Evolutionary conservation across 805 yeast species (phyloP).

Genomic region (Kodamaea restingae): DNA sequence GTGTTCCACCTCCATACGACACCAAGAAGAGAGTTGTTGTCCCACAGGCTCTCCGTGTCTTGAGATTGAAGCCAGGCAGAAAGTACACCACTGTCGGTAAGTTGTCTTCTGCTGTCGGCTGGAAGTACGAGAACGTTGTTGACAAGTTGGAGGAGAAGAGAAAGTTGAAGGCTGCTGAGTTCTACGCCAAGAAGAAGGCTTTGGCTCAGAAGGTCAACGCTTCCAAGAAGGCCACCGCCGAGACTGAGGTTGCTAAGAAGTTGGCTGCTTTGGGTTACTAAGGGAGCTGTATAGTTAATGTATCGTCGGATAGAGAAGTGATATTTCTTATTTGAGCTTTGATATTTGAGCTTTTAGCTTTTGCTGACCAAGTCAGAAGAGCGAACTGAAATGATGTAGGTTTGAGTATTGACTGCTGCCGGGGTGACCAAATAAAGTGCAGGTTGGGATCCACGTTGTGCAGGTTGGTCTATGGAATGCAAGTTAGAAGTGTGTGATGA

Average conservation of each 20-base stretch:
- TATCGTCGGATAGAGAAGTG: neutral
- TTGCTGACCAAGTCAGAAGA: neutral
- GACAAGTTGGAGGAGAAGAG: conserved; percentile 98
- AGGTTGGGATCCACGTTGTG: too few species aligned
- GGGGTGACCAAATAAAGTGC: too few species aligned
- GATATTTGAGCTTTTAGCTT: too few species aligned
- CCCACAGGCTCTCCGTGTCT: conserved; percentile 98
- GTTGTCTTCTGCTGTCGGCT: conserved; percentile 94
- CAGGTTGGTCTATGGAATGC: too few species aligned
- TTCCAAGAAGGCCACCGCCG: conserved; percentile 85
- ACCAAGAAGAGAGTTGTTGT: conserved; percentile 99
- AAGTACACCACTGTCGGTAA: conserved; percentile 98
- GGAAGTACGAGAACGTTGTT: conserved; percentile 99
- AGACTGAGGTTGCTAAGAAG: conserved; percentile 85
- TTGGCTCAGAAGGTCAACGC: conserved; percentile 85
- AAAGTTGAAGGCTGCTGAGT: conserved; percentile 97
- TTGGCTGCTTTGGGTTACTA: conserved; percentile 98
- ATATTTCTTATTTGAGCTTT: neutral
- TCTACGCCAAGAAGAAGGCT: conserved; percentile 98
- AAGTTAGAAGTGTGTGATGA: too few species aligned
- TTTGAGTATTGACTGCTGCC: too few species aligned
- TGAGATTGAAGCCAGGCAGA: conserved; percentile 99
- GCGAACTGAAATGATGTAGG: too few species aligned
- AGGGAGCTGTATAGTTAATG: conserved; percentile 17
- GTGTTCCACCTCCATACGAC: conserved; percentile 99